Evolutionary conservation across 306 rosid genomes (phyloP).

Genomic region (Lablab purpureus): DNA sequence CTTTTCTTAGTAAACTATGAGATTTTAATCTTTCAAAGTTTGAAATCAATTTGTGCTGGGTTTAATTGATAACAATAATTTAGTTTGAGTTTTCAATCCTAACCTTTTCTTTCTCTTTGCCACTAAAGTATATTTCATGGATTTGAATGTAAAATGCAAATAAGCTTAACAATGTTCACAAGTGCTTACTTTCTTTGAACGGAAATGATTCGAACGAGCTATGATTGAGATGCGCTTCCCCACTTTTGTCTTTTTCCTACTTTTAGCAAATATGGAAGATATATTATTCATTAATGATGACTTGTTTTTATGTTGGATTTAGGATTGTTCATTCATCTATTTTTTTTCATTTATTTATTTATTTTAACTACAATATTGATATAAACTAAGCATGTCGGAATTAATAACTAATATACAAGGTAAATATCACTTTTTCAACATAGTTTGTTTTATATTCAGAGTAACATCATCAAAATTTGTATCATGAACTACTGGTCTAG

Average conservation of each 20-base stretch:
- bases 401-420: too few species aligned
- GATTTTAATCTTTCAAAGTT: background rate
- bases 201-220: conserved; percentile 41
- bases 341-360: too few species aligned
- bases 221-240: conserved; percentile 35
- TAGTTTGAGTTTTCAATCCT: too few species aligned
- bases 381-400: too few species aligned
- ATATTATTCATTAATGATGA: background rate
- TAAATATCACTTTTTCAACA: too few species aligned
- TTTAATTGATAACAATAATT: too few species aligned
- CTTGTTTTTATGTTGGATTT: background rate
- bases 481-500: too few species aligned
- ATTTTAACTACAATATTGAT: too few species aligned
- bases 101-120: background rate
- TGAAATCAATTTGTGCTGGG: too few species aligned
- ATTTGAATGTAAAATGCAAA: background rate
- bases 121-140: background rate
- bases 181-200: background rate
- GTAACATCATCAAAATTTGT: too few species aligned
- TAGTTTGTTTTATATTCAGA: too few species aligned
- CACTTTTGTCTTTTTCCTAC: background rate
- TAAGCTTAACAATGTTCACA: background rate
- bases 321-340: too few species aligned
- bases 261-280: background rate
- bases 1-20: background rate